Evolutionary conservation across 148 eudicot genomes (phyloP).

Genomic region (Rhododendron molle): DNA sequence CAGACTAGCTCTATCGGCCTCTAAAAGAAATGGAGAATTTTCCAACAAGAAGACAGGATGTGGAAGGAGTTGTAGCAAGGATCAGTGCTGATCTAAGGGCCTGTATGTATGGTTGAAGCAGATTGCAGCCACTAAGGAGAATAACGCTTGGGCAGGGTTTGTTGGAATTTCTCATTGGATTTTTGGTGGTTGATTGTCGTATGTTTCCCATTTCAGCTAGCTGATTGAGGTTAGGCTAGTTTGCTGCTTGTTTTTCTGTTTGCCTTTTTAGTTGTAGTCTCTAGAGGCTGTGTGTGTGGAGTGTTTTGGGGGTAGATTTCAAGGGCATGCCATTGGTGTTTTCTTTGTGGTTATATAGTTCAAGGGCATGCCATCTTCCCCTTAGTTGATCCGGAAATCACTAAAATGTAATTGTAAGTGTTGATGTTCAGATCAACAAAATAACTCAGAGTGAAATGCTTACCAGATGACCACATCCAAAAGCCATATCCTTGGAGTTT

Average conservation of each 20-base stretch:
- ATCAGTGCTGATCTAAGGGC: neutral
- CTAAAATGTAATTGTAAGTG: neutral
- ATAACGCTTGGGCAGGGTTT: neutral
- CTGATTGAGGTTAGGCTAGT: neutral
- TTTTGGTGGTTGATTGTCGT: neutral
- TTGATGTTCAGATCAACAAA: neutral
- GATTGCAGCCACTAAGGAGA: neutral
- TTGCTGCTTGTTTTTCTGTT: neutral
- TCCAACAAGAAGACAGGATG: neutral
- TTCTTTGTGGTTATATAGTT: neutral
- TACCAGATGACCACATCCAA: slow-evolving; percentile 87
- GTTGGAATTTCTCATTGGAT: neutral
- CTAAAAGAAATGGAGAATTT: neutral
- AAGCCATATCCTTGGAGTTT: slow-evolving; percentile 75
- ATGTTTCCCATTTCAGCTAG: neutral
- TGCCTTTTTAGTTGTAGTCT: neutral
- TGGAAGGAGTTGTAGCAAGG: neutral
- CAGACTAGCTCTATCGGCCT: neutral
- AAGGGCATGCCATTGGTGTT: neutral
- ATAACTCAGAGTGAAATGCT: slow-evolving; percentile 14
- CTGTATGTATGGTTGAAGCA: neutral
- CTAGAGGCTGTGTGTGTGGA: neutral
- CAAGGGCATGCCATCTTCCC: neutral
- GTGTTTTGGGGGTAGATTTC: neutral
- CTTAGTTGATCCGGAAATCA: neutral